Base-by-base conservation (phyloP, 352 stramenopile genomes). In the Phytophthora cactorum region DNA sequence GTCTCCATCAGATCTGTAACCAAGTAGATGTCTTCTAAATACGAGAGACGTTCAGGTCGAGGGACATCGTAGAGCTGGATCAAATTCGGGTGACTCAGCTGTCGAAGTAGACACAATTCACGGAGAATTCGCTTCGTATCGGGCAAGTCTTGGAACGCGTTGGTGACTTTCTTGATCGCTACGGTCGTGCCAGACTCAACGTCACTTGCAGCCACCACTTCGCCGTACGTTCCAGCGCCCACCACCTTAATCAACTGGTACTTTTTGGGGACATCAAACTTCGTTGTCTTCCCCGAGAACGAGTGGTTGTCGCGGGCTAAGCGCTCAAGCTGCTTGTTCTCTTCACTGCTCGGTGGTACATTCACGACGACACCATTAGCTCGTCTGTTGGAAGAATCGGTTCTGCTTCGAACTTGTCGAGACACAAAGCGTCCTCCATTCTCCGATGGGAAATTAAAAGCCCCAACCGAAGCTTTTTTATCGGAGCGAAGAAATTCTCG, bases 11-110 rank as follows among this genome's bases (percentile, higher is more conserved):
- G 82, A 55, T 99, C 95, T 22, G 90, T 96, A 15, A 98, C 94
- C 14, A 99, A 90, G 63, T 99, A 99, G 38, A 99, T 96, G 77
- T 99, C 96, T 63, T 98, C 87, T 58, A 98, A 96, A 66, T 98
- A 96, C 61, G 93, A 91, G 14, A 98, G 78, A 31, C 93, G 92
- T 62, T 92, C 84, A 2, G 97, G 96, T 3, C 94, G 91, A 67
- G 97, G 88, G 47, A 98, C 88, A 70, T 99, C 96, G 44, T 96
- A 86, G 49, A 99, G 87, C 32, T 86, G 78, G 36, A 99, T 97
- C 54, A 99, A 80, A 52, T 98, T 97, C 11, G 95, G 86, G 41
- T 96, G 91, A 4, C 75, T 74, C 75, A 99, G 65, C 50, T 96
- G 87, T 4, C 89, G 78, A 32, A 98, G 75, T 32, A 98, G 65